Percentiles rank a stretch among this genome's conserved stretches.
Conservation (phyloP, 495 filamentous ascomycete species). For the Neurospora tetraspora region DNA sequence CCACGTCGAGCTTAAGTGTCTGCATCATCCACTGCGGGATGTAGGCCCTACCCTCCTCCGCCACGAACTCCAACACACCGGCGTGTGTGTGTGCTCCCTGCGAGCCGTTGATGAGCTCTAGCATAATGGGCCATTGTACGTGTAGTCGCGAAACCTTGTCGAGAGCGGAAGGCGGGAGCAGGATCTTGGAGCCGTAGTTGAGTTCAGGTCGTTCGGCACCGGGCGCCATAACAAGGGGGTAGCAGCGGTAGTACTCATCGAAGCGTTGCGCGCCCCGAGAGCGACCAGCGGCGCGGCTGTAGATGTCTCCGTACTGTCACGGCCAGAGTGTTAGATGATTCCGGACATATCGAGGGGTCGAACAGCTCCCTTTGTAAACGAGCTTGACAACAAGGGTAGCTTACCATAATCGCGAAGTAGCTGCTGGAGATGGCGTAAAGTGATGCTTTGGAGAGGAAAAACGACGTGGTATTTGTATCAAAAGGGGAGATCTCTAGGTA, state of each 20-base stretch:
- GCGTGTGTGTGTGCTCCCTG: constrained; percentile 74
- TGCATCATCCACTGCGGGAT: constrained; percentile 97
- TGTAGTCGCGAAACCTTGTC: constrained; percentile 95
- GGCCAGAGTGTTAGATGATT: background rate
- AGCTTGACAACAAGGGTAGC: background rate
- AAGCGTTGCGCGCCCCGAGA: constrained; percentile 49
- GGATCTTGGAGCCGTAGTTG: constrained; percentile 95
- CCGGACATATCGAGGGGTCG: background rate
- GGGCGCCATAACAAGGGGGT: constrained; percentile 89
- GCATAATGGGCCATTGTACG: constrained; percentile 94
- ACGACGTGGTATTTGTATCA: background rate
- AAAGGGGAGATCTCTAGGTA: background rate
- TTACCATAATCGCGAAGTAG: background rate
- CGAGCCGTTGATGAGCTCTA: constrained; percentile 84
- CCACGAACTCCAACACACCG: constrained; percentile 93
- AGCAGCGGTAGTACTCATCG: constrained; percentile 96
- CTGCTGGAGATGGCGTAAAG: background rate
- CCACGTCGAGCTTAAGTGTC: constrained; percentile 75
- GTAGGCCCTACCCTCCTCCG: constrained; percentile 94
- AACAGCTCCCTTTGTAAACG: background rate
- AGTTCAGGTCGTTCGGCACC: constrained; percentile 80
- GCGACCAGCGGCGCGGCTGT: constrained; percentile 14
- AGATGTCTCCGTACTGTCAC: background rate
- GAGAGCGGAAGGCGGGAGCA: constrained; percentile 87
- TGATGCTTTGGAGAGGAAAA: background rate